Base-by-base conservation (phyloP, 2,329 filamentous ascomycete species). In the Aspergillus persii region DNA sequence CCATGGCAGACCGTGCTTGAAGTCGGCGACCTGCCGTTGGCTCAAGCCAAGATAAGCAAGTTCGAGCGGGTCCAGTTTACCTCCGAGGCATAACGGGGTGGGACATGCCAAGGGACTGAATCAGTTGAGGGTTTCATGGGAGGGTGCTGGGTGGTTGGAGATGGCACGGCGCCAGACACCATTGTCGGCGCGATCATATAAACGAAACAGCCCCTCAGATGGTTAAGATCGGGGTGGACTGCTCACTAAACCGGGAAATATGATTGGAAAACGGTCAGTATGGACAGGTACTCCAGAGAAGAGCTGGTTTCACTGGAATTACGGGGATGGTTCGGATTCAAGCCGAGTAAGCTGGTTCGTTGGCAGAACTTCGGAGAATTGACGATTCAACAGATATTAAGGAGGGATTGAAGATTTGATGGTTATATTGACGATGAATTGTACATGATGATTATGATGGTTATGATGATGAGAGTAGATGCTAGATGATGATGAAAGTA, bases 51-150 rank as follows among this genome's bases (percentile, higher is more conserved):
- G 46, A 61, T 54, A 63, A 63, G 61, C 59, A 61, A 58, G 50
- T 36, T 51, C 47, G 33, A 36, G 54, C 36, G 61, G 47, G 56
- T 26, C 54, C 8, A 54, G 52, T 60, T 58, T 41, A 26, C 57
- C 41, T 50, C 23, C 46, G 23, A 49, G 29, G 23, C 50, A 26
- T 50, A 41, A 49, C 23, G 15, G 48, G 27, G 57, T 57, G 54
- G 57, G 60, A 56, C 54, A 46, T 59, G 57, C 60, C 54, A 62
- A 63, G 59, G 36, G 27, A 53, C 39, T 59, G 54, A 53, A 48
- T 31, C 26, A 18, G 27, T 39, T 36, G n/a, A 36, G 23, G 46
- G 61, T 63, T 63, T 63, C 61, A 63, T 52, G 30, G 33, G 36
- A 54, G 33, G 53, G 57, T 54, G 29, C 54, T 57, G 52, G 18